Conservation (phyloP, 305 asterid species). For the Petunia hybrid region DNA sequence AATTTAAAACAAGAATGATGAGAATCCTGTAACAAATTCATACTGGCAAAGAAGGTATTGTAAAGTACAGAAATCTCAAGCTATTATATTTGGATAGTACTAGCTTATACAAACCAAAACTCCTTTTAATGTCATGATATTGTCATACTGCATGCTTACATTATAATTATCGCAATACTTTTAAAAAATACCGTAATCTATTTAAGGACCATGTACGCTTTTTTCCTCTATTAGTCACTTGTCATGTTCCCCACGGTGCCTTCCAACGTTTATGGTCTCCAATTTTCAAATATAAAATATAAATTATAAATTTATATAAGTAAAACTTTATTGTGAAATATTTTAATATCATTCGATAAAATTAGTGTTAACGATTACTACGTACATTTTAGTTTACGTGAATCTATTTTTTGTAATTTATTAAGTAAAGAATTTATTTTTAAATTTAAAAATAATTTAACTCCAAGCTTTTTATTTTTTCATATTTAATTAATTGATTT, state of each 20-base stretch:
- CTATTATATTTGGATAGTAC: background rate
- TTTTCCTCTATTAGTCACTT: background rate
- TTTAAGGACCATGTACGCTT: background rate
- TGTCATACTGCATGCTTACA: background rate
- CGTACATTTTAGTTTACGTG: too few species aligned
- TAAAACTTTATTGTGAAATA: background rate
- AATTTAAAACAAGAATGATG: background rate
- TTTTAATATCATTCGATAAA: background rate
- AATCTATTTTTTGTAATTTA: too few species aligned
- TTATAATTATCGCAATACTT: background rate
- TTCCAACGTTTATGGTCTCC: too few species aligned
- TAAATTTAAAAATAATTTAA: too few species aligned
- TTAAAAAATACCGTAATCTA: background rate
- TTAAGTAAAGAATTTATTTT: too few species aligned
- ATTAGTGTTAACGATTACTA: background rate
- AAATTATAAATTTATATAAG: too few species aligned
- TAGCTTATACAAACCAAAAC: background rate
- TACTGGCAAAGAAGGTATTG: background rate
- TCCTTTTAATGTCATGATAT: conserved; percentile 5
- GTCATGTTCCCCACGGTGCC: background rate
- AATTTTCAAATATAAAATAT: too few species aligned
- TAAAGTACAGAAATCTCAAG: background rate
- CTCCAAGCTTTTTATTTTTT: too few species aligned
- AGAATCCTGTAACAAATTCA: background rate
- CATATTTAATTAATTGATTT: too few species aligned